Evolutionary conservation across 495 filamentous ascomycete species (phyloP).

Genomic region (Saxophila tyrrhenica): DNA sequence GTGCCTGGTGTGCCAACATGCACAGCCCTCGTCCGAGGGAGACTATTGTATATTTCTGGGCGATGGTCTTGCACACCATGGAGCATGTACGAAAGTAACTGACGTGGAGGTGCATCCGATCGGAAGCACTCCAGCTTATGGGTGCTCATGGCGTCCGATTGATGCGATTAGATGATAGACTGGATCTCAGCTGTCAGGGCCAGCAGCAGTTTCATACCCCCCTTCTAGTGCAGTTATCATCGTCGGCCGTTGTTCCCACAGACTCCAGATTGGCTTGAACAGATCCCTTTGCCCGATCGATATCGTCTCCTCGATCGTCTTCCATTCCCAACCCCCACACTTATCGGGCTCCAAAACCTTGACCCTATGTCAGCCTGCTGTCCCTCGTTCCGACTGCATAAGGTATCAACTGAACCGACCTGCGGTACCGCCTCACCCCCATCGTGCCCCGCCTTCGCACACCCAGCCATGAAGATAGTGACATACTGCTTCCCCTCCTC

Average conservation of each 20-base stretch:
- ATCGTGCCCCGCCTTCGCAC: neutral
- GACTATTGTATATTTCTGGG: no score
- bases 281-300: slow-evolving; percentile 1
- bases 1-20: no score
- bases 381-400: neutral
- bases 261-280: slow-evolving; percentile 3
- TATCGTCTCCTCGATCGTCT: slow-evolving; percentile 37
- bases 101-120: no score
- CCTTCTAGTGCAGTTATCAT: neutral
- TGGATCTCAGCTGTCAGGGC: no score
- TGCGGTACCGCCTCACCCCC: slow-evolving; percentile 35
- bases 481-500: slow-evolving; percentile 49
- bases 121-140: no score
- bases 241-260: slow-evolving; percentile 10
- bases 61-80: no score
- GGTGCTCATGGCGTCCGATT: no score
- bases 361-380: no score
- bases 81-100: no score
- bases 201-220: no score
- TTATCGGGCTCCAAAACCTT: slow-evolving; percentile 49
- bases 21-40: no score
- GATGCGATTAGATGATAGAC: no score
- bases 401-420: slow-evolving; percentile 31
- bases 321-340: slow-evolving; percentile 54
- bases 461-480: slow-evolving; percentile 45